A percentile compares a stretch with the other conserved stretches of the same genome.
Conservation (phyloP, 2,329 filamentous ascomycete species). For the Sporothrix curviconia region DNA sequence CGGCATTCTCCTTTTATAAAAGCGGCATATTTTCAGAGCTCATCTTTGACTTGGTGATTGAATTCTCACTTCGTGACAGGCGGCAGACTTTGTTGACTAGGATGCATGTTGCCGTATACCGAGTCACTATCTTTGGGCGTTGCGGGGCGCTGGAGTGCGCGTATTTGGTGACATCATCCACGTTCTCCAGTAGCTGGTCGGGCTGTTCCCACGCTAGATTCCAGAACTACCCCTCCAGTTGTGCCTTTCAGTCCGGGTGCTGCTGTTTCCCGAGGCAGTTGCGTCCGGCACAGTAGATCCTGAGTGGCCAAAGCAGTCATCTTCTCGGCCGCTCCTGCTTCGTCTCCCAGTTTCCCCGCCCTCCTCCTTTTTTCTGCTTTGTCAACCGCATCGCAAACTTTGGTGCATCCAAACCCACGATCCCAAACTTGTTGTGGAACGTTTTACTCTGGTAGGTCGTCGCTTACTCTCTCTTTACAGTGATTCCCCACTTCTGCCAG, state of each 20-base stretch:
- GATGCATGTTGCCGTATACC: no score
- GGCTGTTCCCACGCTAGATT: neutral
- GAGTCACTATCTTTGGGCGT: neutral
- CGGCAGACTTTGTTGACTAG: no score
- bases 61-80: no score
- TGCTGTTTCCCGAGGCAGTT: neutral
- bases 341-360: neutral
- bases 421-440: conserved; percentile 2
- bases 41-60: no score
- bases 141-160: neutral
- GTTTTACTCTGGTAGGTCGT: no score
- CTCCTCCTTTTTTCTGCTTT: neutral
- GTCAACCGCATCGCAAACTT: neutral
- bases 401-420: neutral
- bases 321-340: neutral
- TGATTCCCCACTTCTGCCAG: no score
- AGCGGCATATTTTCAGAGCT: no score
- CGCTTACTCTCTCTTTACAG: no score
- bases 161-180: conserved; percentile 7
- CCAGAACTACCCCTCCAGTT: neutral
- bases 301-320: neutral
- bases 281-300: neutral
- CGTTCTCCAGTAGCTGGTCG: no score
- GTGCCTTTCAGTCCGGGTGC: no score
- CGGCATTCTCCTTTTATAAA: no score